Evolutionary conservation across 2,329 filamentous ascomycete genomes (phyloP).

Genomic region (Alternaria triticimaculans): DNA sequence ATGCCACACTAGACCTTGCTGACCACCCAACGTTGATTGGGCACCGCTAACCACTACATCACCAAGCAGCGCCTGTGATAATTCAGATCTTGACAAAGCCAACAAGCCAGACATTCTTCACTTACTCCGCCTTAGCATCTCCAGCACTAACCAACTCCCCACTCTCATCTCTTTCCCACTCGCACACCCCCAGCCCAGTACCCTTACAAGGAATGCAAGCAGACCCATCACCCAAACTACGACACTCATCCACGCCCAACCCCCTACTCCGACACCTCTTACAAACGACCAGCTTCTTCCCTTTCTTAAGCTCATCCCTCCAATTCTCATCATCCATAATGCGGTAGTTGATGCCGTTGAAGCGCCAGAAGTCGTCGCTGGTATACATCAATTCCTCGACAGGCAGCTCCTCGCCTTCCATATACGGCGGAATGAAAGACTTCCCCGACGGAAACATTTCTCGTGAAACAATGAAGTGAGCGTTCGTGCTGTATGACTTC

Average conservation of each 20-base stretch:
- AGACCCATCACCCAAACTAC: conserved; percentile 23
- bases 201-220: conserved; percentile 21
- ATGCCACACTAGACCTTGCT: background rate
- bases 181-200: conserved; percentile 9
- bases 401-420: conserved; percentile 44
- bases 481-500: conserved; percentile 22
- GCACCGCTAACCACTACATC: no score
- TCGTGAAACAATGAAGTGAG: conserved; percentile 30
- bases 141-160: background rate
- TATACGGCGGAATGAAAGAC: conserved; percentile 43
- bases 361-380: conserved; percentile 36
- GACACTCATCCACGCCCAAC: conserved; percentile 15
- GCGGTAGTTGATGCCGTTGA: conserved; percentile 34
- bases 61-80: background rate
- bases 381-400: conserved; percentile 37
- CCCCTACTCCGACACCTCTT: conserved; percentile 16
- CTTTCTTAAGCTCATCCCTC: conserved; percentile 16
- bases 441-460: conserved; percentile 27
- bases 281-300: conserved; percentile 18
- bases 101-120: background rate
- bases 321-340: conserved; percentile 34
- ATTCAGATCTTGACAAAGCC: background rate
- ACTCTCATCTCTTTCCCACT: conserved; percentile 10
- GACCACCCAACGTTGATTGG: no score
- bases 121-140: background rate